Percentiles rank a stretch among this genome's conserved stretches.
These are phyloP conservation scores for Gaertneriomyces sp. DNA, from an alignment of 192 early-diverging fungal species.

Conservation along the genomic window DNA sequence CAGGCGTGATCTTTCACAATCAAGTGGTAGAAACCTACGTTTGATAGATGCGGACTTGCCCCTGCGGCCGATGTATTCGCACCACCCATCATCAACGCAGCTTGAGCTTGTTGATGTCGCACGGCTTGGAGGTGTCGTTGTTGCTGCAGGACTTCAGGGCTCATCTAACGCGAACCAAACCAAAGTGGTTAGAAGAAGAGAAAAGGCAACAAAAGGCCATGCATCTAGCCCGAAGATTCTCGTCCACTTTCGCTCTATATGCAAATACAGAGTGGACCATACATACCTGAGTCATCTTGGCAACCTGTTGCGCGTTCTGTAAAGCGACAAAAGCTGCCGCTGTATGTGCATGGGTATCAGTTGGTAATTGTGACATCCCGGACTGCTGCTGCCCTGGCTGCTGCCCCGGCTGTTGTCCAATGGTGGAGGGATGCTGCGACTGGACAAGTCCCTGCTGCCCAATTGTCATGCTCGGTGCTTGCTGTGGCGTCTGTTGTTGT, in stretches of 20 bases:
- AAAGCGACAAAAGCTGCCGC: constrained; percentile 35
- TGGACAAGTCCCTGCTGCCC: background rate
- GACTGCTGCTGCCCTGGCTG: constrained; percentile 8
- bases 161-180: constrained; percentile 1
- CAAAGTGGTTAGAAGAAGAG: background rate
- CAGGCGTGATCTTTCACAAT: too few species aligned
- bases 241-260: background rate
- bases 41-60: too few species aligned
- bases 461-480: background rate
- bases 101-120: constrained; percentile 7
- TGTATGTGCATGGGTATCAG: constrained; percentile 28
- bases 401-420: constrained; percentile 10
- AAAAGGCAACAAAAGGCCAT: background rate
- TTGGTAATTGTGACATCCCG: constrained; percentile 2
- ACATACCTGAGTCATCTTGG: constrained; percentile 28
- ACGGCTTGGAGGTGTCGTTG: constrained; percentile 11
- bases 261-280: background rate
- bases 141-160: constrained; percentile 19
- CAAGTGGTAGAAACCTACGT: too few species aligned
- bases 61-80: too few species aligned
- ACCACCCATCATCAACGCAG: background rate
- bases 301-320: constrained; percentile 33
- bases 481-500: background rate
- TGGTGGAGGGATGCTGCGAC: background rate
- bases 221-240: background rate